phyloP scores from a whole-genome alignment of 2,329 filamentous ascomycete genomes.

The Scortechinia acanthostroma region DNA sequence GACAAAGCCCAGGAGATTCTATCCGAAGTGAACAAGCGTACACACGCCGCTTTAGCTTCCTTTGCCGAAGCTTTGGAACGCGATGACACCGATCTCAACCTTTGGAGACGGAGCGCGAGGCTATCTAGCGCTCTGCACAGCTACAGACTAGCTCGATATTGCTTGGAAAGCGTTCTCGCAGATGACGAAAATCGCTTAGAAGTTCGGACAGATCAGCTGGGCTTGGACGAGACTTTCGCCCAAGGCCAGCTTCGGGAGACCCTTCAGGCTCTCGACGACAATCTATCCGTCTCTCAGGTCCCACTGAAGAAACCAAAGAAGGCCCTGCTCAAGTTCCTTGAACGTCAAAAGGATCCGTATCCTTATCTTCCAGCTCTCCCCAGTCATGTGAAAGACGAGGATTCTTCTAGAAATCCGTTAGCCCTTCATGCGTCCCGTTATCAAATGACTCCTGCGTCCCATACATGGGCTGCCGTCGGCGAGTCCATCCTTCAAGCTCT shows the following conservation, averaged over 20 bases:
- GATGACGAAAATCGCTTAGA: constrained; percentile 49
- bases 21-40: constrained; percentile 6
- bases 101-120: constrained; percentile 54
- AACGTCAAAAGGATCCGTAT: constrained; percentile 43
- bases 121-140: constrained; percentile 49
- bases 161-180: constrained; percentile 55
- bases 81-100: constrained; percentile 55
- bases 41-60: constrained; percentile 30
- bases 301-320: constrained; percentile 39
- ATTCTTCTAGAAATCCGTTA: constrained; percentile 15
- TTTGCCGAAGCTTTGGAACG: constrained; percentile 58
- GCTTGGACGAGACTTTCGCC: constrained; percentile 44
- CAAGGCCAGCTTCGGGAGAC: constrained; percentile 38
- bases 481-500: constrained; percentile 33
- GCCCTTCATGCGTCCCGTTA: not conserved
- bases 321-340: constrained; percentile 39
- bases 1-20: not conserved
- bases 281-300: constrained; percentile 40
- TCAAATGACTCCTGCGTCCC: constrained; percentile 19
- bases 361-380: constrained; percentile 28
- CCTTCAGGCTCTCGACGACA: constrained; percentile 40
- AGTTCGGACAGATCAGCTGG: constrained; percentile 43
- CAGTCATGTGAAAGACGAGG: constrained; percentile 14
- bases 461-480: constrained; percentile 37
- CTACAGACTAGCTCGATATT: constrained; percentile 49